phyloP scores from a whole-genome alignment of 257 asterid species.

The Capsicum pubescens region DNA sequence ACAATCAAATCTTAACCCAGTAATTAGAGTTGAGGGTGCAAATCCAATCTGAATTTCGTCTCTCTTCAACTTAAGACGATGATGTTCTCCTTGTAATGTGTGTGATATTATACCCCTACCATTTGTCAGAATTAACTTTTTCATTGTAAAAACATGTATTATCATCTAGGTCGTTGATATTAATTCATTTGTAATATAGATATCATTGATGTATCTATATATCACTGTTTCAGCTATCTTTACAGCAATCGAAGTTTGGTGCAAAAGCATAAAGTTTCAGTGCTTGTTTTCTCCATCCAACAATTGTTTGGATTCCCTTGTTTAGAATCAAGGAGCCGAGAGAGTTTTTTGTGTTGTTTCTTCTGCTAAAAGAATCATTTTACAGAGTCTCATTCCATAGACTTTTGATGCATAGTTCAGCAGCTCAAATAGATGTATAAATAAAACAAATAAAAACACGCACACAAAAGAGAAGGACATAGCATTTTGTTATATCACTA shows the following conservation, averaged over 20 bases:
- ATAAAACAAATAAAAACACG: background rate
- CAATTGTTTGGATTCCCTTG: background rate
- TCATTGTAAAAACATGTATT: background rate
- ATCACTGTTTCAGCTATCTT: background rate
- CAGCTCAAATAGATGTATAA: background rate
- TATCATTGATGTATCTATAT: background rate
- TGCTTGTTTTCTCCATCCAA: background rate
- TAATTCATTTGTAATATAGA: background rate
- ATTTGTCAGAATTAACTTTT: background rate
- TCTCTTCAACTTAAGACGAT: background rate
- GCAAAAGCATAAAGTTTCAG: background rate
- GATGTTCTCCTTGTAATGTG: background rate
- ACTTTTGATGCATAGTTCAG: background rate
- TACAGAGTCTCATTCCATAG: background rate
- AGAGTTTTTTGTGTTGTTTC: background rate
- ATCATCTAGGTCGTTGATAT: background rate
- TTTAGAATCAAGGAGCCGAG: background rate
- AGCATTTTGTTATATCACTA: background rate
- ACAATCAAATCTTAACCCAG: background rate
- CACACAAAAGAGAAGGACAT: background rate
- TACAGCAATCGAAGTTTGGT: background rate
- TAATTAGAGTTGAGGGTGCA: background rate
- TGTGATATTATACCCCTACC: background rate
- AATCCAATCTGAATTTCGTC: background rate
- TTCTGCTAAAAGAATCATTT: slow-evolving; percentile 17